Percentiles rank a stretch among this genome's conserved stretches.
phyloP scores from a whole-genome alignment of 148 eudicot species.

The Silene conica region DNA sequence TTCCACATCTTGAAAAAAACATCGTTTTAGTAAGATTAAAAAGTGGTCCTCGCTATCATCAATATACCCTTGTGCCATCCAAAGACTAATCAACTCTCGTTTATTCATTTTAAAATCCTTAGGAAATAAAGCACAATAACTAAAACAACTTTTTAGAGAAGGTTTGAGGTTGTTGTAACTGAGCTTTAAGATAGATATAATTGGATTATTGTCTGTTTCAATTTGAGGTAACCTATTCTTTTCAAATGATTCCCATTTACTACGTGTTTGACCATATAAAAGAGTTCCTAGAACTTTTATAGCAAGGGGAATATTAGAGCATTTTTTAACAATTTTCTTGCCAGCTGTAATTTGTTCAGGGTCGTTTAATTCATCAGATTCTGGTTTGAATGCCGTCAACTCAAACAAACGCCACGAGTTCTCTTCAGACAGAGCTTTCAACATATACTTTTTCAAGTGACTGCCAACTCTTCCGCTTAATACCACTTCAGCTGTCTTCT shows the following conservation, averaged over 20 bases:
- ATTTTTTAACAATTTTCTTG: too few relatives aligned
- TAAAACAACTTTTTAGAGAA: background rate
- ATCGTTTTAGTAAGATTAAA: background rate
- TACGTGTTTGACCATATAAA: too few relatives aligned
- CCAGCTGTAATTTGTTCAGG: too few relatives aligned
- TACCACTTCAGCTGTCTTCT: too few relatives aligned
- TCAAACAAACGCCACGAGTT: too few relatives aligned
- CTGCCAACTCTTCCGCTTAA: too few relatives aligned
- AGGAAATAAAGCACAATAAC: background rate
- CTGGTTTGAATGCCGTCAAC: too few relatives aligned
- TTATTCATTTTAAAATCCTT: background rate
- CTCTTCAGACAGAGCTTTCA: too few relatives aligned
- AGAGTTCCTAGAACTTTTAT: too few relatives aligned
- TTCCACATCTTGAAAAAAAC: background rate
- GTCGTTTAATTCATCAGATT: too few relatives aligned
- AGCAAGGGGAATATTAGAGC: too few relatives aligned
- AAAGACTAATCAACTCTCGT: background rate
- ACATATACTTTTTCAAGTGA: too few relatives aligned
- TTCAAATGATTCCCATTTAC: background rate
- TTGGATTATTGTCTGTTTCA: background rate
- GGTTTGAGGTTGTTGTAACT: background rate
- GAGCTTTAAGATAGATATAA: background rate
- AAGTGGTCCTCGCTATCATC: background rate
- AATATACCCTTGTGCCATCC: background rate
- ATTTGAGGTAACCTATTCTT: background rate